Conservation (phyloP, 495 filamentous ascomycete genomes). For the Aspergillus nidulans region DNA sequence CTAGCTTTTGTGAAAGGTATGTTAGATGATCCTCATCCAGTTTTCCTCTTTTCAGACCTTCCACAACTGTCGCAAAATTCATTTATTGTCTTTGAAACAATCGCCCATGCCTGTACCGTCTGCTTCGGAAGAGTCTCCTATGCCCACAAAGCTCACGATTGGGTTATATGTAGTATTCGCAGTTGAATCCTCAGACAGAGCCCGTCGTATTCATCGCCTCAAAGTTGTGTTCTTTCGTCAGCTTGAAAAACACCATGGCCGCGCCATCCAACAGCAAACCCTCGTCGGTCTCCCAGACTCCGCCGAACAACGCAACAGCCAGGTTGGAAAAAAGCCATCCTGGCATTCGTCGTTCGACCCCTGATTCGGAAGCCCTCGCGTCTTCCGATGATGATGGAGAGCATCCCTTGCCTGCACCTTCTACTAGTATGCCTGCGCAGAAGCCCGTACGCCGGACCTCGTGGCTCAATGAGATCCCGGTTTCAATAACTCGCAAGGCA, state of each 20-base stretch:
- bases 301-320: slow-evolving; percentile 51
- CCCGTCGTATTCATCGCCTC: not conserved
- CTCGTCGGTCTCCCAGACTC: slow-evolving; percentile 24
- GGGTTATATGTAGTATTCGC: not conserved
- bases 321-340: slow-evolving; percentile 68
- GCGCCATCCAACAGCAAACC: slow-evolving; percentile 28
- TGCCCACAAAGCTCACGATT: not conserved
- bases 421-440: slow-evolving; percentile 31
- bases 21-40: not conserved
- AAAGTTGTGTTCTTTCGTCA: not conserved
- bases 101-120: not conserved
- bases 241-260: slow-evolving; percentile 28
- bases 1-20: not conserved
- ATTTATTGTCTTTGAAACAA: not conserved
- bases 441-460: slow-evolving; percentile 49
- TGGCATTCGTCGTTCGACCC: slow-evolving; percentile 70
- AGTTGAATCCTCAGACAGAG: not conserved
- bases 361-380: slow-evolving; percentile 86
- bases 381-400: slow-evolving; percentile 88
- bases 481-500: slow-evolving; percentile 41
- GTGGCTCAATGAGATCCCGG: slow-evolving; percentile 51
- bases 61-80: not conserved
- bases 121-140: not conserved
- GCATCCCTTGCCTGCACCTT: slow-evolving; percentile 33
- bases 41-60: too few relatives aligned